Evolutionary conservation across 768 basidiomycete genomes (phyloP), one percentile per base, ranked within the genome.

Genomic region (Hemileccinum impolitum): DNA sequence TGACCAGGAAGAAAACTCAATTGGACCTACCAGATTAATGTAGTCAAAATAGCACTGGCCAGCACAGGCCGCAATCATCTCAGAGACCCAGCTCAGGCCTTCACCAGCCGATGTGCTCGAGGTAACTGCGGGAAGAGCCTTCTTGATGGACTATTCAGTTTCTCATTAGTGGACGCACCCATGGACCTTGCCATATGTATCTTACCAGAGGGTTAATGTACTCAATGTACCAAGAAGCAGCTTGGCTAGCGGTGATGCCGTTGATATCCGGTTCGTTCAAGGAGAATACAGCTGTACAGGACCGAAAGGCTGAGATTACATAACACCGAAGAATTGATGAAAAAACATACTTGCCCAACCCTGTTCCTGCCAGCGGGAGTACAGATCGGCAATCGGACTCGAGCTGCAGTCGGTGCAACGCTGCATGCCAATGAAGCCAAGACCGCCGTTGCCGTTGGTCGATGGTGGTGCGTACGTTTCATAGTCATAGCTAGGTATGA

Each of bases 381-480:
- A 51, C 17, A 72, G 66, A 18, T 63, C 48, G 6, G 52, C 56
- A 12, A 72, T 60, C 4, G 70, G 70, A 23, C 70, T 72, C 4
- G 70, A 72, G 44, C 17, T 45, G n/a, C 70, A 72, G 42, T 72
- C 70, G 5, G 58, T 40, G 45, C 69, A 72, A 8, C 64, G 69
- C 44, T 72, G 71, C 70, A 64, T 73, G n/a, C 70, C 70, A 7
- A 72, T 70, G 54, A 73, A 72, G 8, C 60, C 61, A 11, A 72
- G 67, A 11, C 72, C 70, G 3, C 70, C 70, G 4, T 55, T 57
- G 3, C 70, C 70, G 40, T 70, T 71, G 12, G 61, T 61, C 25
- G 70, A 71, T 6, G 62, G 54, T 4, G 70, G 70, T 9, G 53
- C 31, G 37, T 61, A 66, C 11, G 71, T 72, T 47, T 72, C 70